Evolutionary conservation across 176 grass and related monocot genomes (phyloP).

Genomic region (Calamus simplicifolius): DNA sequence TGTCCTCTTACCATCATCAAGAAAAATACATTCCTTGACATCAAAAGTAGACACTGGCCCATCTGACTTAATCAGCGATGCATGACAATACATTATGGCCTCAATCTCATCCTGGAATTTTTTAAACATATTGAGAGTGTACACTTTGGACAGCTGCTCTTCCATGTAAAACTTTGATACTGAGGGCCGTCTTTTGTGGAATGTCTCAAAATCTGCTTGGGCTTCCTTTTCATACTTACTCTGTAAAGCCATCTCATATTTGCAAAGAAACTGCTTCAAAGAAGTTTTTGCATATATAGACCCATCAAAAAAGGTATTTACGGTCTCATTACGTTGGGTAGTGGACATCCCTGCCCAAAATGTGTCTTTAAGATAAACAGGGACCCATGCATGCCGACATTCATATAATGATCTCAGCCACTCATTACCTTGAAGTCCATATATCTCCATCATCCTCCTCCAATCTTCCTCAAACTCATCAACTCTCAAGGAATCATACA

Average conservation of each 20-base stretch:
- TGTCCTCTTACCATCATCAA: constrained; percentile 86
- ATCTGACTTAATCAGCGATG: constrained; percentile 44
- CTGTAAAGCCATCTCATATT: constrained; percentile 78
- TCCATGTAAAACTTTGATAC: constrained; percentile 99
- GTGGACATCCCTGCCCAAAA: constrained; percentile 96
- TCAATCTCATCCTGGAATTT: constrained; percentile 98
- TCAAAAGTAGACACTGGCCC: constrained; percentile 63
- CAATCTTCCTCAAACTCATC: constrained; percentile 85
- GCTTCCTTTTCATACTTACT: constrained; percentile 92
- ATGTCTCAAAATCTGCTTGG: constrained; percentile 97
- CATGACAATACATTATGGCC: constrained; percentile 98
- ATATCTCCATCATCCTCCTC: constrained; percentile 57
- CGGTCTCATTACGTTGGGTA: constrained; percentile 58
- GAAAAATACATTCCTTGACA: constrained; percentile 86
- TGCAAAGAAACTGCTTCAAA: constrained; percentile 82
- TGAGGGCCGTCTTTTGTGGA: constrained; percentile 81
- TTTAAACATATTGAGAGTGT: constrained; percentile 96
- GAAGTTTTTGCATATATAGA: constrained; percentile 75
- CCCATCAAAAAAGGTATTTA: constrained; percentile 79
- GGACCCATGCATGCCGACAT: constrained; percentile 66
- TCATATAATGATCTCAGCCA: constrained; percentile 83
- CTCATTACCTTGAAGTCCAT: constrained; percentile 67
- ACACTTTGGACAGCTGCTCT: constrained; percentile 90
- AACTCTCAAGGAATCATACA: constrained; percentile 69
- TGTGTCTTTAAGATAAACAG: constrained; percentile 79